Evolutionary conservation across 169 alveolate species (phyloP).

Genomic region (Plasmodium ovale): DNA sequence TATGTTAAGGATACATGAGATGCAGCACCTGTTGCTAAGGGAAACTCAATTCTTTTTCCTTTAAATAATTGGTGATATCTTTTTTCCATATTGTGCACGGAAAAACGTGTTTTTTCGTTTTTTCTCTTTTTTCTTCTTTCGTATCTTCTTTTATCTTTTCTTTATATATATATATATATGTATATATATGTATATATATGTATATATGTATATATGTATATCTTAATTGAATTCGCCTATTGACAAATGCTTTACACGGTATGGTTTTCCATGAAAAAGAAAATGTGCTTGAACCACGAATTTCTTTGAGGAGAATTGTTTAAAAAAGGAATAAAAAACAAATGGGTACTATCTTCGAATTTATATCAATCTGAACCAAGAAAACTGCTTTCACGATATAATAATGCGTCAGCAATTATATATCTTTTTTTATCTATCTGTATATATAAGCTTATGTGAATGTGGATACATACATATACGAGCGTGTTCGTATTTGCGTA

Average conservation of each 20-base stretch:
- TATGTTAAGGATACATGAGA: slow-evolving; percentile 72
- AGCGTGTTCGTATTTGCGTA: too few species aligned
- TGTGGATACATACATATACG: background rate
- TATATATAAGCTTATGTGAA: background rate
- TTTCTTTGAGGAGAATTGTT: too few species aligned
- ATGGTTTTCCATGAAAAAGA: too few species aligned
- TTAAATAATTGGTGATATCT: slow-evolving; percentile 65
- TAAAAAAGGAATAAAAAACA: too few species aligned
- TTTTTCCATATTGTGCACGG: slow-evolving; percentile 30
- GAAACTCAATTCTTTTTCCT: slow-evolving; percentile 73
- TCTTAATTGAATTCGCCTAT: too few species aligned
- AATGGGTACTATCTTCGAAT: background rate
- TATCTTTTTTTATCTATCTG: too few species aligned
- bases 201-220: background rate
- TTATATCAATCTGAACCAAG: background rate
- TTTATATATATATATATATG: background rate
- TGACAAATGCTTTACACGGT: too few species aligned
- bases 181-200: background rate
- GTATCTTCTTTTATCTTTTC: background rate
- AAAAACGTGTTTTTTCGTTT: too few species aligned
- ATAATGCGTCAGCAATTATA: background rate
- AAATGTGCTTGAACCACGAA: too few species aligned
- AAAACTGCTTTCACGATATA: background rate
- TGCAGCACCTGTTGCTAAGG: slow-evolving; percentile 76
- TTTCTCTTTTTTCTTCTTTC: slow-evolving; percentile 3